A percentile compares a stretch with the other conserved stretches of the same genome.
phyloP scores from a whole-genome alignment of 805 yeast species.

The Pichia rugopelliculosa region DNA sequence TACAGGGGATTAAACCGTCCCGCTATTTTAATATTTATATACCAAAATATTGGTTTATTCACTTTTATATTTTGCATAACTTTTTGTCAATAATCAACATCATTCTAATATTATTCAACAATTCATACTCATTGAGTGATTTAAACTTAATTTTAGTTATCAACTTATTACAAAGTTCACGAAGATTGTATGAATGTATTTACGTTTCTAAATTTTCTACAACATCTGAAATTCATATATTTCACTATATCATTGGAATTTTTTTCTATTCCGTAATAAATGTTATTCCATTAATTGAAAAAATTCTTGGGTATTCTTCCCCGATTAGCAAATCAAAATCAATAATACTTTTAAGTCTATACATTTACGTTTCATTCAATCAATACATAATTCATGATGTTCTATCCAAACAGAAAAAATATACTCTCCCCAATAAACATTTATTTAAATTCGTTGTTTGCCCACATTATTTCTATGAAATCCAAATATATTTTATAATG shows the following conservation, averaged over 20 bases:
- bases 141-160: slow-evolving; percentile 9
- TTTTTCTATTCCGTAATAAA: slow-evolving; percentile 48
- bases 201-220: slow-evolving; percentile 40
- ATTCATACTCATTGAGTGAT: not conserved
- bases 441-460: slow-evolving; percentile 45
- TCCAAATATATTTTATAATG: slow-evolving; percentile 39
- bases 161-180: slow-evolving; percentile 41
- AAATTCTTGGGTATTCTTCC: not conserved
- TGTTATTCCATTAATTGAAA: slow-evolving; percentile 21
- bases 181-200: slow-evolving; percentile 51
- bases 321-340: not conserved
- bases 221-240: slow-evolving; percentile 49
- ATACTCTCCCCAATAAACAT: slow-evolving; percentile 46
- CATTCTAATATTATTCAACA: not conserved
- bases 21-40: slow-evolving; percentile 31
- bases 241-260: slow-evolving; percentile 62
- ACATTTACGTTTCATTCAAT: slow-evolving; percentile 32
- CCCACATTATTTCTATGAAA: slow-evolving; percentile 68
- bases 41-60: slow-evolving; percentile 56
- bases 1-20: not conserved
- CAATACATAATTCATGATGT: slow-evolving; percentile 47
- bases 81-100: slow-evolving; percentile 20
- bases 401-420: slow-evolving; percentile 44
- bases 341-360: slow-evolving; percentile 16
- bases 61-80: slow-evolving; percentile 49